These are phyloP conservation scores for Trichoderma erinaceum DNA, from an alignment of 495 filamentous ascomycete species.

Conservation along the genomic window DNA sequence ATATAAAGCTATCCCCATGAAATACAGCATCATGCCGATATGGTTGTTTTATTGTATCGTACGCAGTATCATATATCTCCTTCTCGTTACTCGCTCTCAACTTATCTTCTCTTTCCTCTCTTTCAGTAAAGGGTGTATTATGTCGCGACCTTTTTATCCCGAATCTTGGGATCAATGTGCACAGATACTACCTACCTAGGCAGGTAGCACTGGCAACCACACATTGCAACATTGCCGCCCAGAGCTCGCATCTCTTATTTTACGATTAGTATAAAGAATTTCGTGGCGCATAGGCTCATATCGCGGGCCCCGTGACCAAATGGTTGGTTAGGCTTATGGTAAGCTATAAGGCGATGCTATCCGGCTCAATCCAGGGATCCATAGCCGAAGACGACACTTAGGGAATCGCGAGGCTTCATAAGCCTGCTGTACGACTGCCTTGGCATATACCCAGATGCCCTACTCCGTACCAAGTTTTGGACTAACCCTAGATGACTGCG, in stretches of 20 bases:
- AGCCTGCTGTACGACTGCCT: not conserved
- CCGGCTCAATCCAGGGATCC: too few relatives aligned
- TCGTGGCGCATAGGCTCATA: not conserved
- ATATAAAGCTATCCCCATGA: too few relatives aligned
- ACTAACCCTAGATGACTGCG: not conserved
- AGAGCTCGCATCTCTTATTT: not conserved
- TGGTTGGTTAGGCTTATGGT: not conserved
- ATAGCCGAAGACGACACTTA: not conserved
- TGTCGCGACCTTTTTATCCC: too few relatives aligned
- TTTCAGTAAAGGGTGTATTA: too few relatives aligned
- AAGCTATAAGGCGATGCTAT: not conserved
- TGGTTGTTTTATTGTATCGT: too few relatives aligned
- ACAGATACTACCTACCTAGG: too few relatives aligned
- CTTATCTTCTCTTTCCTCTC: too few relatives aligned
- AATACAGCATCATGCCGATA: too few relatives aligned
- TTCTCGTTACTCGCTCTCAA: too few relatives aligned
- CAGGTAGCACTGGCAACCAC: not conserved
- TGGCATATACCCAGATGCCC: not conserved
- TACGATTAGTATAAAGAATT: not conserved
- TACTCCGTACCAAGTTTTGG: not conserved
- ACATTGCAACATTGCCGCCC: not conserved
- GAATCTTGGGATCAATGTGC: too few relatives aligned
- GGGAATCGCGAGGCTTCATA: not conserved
- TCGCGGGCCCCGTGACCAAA: not conserved
- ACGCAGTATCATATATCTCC: too few relatives aligned